phyloP scores from a whole-genome alignment of 805 yeast species.

The Diddensiella caesifluorescens region DNA sequence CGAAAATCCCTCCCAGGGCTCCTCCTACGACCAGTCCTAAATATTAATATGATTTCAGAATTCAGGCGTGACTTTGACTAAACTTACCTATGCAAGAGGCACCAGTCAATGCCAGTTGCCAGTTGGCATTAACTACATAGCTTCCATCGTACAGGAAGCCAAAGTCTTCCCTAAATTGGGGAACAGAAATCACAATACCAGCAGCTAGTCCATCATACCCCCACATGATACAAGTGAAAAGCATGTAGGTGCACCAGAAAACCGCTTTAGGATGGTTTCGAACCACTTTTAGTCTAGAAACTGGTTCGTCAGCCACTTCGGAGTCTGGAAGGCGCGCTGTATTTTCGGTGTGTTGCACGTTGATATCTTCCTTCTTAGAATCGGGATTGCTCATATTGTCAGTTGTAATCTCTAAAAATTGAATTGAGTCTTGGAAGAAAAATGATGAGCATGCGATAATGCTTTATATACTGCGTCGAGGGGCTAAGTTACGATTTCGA shows the following conservation, averaged over 20 bases:
- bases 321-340: too few relatives aligned
- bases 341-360: too few relatives aligned
- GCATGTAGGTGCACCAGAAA: conserved; percentile 6
- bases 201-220: conserved; percentile 14
- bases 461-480: too few relatives aligned
- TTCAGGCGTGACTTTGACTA: background rate
- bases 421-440: too few relatives aligned
- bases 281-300: background rate
- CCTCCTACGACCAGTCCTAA: conserved; percentile 2
- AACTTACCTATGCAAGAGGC: conserved; percentile 3
- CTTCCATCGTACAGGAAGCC: conserved; percentile 9
- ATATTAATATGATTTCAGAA: background rate
- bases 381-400: too few relatives aligned
- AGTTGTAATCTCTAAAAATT: too few relatives aligned
- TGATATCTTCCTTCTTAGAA: too few relatives aligned
- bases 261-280: conserved; percentile 9
- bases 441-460: too few relatives aligned
- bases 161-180: conserved; percentile 10
- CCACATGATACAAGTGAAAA: conserved; percentile 4
- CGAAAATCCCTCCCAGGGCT: background rate
- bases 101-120: conserved; percentile 14
- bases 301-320: background rate
- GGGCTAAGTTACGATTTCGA: too few relatives aligned
- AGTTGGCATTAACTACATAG: conserved; percentile 9
- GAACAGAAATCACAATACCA: conserved; percentile 11